Evolutionary conservation across 2,329 filamentous ascomycete genomes (phyloP), one percentile per base, ranked within the genome.

Genomic region (Ceratocystis variospora): DNA sequence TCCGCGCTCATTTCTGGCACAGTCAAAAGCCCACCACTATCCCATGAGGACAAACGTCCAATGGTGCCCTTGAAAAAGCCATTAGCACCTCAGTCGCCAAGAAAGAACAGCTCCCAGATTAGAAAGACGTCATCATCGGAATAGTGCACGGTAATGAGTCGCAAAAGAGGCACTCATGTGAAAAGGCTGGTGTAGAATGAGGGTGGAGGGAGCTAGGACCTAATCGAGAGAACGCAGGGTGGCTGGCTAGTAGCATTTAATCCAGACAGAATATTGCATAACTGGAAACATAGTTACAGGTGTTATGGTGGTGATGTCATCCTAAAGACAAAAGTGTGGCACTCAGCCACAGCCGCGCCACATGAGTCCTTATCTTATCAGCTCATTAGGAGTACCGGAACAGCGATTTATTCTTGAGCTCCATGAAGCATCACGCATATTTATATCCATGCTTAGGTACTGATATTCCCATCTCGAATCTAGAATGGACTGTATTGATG

Each of bases 401-500:
- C 22, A 28, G 3, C 4, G 37, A 53, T 53, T 53, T 53, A 22
- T 25, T 53, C 48, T 25, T 15, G 48, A 50, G 37, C 37, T 12
- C 12, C 37, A 12, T 41, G 37, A 8, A 53, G 22, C 19, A 19
- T 53, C 48, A 25, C 48, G 8, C 48, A 41, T 41, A 12, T 41
- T 41, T 12, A 41, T 12, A 41, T 10, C 10, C 10, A 41, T 8
- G 8, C 46, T 12, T 25, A 7, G 46, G 17, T 22, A n/a, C 7
- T 50, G 17, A 50, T 10, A 48, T 2, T 41, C 37, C 12, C 45
- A 25, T 53, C 19, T 25, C 15, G 7, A 48, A 15, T 15, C 22
- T 25, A 25, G 12, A 25, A 63, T 63, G 61, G 44, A 63, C 1
- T 67, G 66, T 19, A 68, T 69, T 69, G 94, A 99, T 81, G 94